Evolutionary conservation across 129 eudicot species (phyloP).

Genomic region (Flaveria bidentis): DNA sequence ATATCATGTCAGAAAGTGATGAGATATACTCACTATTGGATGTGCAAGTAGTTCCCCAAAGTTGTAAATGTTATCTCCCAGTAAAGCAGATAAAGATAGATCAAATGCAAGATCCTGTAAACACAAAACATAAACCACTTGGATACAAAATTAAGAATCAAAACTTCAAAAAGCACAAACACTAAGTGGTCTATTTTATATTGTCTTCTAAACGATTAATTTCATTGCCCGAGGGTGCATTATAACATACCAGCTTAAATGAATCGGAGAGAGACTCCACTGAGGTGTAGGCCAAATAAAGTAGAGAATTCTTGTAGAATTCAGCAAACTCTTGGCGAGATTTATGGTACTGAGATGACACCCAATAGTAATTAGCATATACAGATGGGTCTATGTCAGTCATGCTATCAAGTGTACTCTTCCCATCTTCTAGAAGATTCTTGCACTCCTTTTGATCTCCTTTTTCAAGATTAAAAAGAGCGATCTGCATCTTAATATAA

Average conservation of each 20-base stretch:
- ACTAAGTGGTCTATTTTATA: conserved; percentile 8
- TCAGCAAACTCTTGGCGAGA: conserved; percentile 88
- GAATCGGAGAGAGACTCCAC: conserved; percentile 86
- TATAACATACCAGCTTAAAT: conserved; percentile 69
- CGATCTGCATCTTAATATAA: conserved; percentile 82
- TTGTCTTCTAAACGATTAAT: background rate
- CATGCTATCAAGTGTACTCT: conserved; percentile 89
- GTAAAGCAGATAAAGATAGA: conserved; percentile 80
- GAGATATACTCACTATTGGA: conserved; percentile 72
- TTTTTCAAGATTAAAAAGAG: conserved; percentile 74
- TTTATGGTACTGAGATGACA: conserved; percentile 89
- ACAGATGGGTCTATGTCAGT: conserved; percentile 96
- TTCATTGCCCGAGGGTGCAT: background rate
- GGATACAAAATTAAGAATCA: conserved; percentile 7
- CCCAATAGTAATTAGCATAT: conserved; percentile 91
- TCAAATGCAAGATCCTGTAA: conserved; percentile 91
- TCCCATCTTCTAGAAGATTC: conserved; percentile 79
- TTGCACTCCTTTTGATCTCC: conserved; percentile 88
- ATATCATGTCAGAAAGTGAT: conserved; percentile 23
- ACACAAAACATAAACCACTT: conserved; percentile 1
- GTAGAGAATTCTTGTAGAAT: conserved; percentile 88
- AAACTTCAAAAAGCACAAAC: background rate
- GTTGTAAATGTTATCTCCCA: conserved; percentile 96
- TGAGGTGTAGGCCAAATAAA: conserved; percentile 83
- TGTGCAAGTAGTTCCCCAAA: conserved; percentile 94